phyloP scores from a whole-genome alignment of 2,329 filamentous ascomycete species.

The Madurella fahalii region DNA sequence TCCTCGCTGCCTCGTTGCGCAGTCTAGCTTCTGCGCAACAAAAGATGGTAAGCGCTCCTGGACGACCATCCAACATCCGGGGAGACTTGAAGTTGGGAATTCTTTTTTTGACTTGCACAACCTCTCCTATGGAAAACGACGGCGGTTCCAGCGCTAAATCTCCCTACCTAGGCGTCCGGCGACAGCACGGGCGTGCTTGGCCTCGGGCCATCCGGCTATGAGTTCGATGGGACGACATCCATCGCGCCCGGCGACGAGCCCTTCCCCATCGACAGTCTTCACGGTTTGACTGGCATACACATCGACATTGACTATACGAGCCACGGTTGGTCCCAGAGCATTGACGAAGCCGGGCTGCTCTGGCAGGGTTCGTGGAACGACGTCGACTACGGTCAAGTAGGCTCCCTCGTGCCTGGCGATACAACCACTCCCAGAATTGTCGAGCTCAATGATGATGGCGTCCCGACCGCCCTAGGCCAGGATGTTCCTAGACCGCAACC shows the following conservation, averaged over 20 bases:
- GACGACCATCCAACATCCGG: too few relatives aligned
- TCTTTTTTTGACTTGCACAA: too few relatives aligned
- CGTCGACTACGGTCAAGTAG: not conserved
- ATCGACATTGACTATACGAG: not conserved
- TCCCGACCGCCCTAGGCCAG: too few relatives aligned
- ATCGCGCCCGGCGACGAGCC: not conserved
- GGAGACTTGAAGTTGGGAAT: too few relatives aligned
- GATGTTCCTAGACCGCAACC: not conserved
- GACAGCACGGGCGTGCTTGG: too few relatives aligned
- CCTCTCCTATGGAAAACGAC: too few relatives aligned
- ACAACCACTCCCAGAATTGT: not conserved
- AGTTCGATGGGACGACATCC: not conserved
- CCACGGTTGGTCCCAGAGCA: not conserved
- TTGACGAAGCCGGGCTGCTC: not conserved
- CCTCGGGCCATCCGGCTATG: not conserved
- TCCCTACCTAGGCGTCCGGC: too few relatives aligned
- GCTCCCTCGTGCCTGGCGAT: not conserved
- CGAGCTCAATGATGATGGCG: not conserved
- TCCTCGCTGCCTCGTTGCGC: too few relatives aligned
- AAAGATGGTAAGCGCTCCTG: too few relatives aligned
- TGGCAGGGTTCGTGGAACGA: not conserved
- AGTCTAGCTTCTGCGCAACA: too few relatives aligned
- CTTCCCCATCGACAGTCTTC: not conserved
- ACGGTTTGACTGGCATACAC: not conserved
- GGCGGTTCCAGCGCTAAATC: too few relatives aligned